Conservation (phyloP, 2,329 filamentous ascomycete species). For the Byssochlamys sp. region DNA sequence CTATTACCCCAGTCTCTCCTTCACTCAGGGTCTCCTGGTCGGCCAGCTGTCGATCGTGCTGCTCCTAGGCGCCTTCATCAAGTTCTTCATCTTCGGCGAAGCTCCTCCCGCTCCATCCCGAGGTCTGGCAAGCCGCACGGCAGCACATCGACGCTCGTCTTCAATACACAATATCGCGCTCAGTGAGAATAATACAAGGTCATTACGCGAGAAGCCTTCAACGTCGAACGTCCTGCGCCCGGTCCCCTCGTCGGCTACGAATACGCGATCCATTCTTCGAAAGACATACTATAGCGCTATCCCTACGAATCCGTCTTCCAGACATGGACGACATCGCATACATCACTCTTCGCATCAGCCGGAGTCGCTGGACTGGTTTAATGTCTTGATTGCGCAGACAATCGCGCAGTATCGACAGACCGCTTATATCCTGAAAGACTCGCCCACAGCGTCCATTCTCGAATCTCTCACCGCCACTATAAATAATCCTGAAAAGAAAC, state of each 20-base stretch:
- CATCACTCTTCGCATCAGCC: conserved; percentile 73
- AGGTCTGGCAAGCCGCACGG: conserved; percentile 63
- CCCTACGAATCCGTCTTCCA: conserved; percentile 30
- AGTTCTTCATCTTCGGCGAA: conserved; percentile 99
- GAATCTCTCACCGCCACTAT: conserved; percentile 73
- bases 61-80: conserved; percentile 88
- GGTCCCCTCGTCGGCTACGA: conserved; percentile 71
- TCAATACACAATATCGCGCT: conserved; percentile 43
- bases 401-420: conserved; percentile 91
- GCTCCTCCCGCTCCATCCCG: conserved; percentile 73
- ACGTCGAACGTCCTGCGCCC: conserved; percentile 64
- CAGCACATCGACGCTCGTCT: conserved; percentile 67
- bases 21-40: conserved; percentile 85
- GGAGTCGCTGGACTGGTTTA: conserved; percentile 97
- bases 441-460: conserved; percentile 53
- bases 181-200: conserved; percentile 35
- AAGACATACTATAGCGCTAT: conserved; percentile 88
- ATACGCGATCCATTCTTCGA: conserved; percentile 65
- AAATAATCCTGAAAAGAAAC: conserved; percentile 77
- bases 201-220: conserved; percentile 36
- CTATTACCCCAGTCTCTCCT: conserved; percentile 56
- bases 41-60: conserved; percentile 88
- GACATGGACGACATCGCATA: conserved; percentile 33
- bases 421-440: conserved; percentile 71
- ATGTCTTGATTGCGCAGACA: conserved; percentile 89